Evolutionary conservation across 1,284 basidiomycete species (phyloP).

Genomic region (Cutaneotrichosporon sp.): DNA sequence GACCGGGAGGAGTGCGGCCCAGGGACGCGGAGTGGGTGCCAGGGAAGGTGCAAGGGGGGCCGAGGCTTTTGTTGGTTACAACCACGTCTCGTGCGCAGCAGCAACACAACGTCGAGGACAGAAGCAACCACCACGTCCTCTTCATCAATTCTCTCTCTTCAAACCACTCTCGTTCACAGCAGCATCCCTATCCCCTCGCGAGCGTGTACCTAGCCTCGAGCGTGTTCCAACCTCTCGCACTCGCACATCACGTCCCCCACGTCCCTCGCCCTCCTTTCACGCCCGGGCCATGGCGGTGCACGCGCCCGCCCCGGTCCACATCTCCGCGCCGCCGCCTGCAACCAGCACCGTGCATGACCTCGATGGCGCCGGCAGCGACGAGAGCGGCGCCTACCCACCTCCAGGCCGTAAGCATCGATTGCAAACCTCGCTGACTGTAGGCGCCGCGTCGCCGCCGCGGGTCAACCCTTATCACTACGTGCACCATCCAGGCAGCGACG

Average conservation of each 20-base stretch:
- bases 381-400: neutral
- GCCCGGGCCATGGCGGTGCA: constrained; percentile 13
- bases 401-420: neutral
- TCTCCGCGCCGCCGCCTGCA: neutral
- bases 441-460: constrained; percentile 11
- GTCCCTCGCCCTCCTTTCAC: neutral
- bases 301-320: constrained; percentile 6
- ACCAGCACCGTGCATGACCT: neutral
- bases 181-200: too few species aligned
- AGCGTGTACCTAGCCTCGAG: neutral
- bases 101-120: too few species aligned
- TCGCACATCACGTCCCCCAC: neutral
- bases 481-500: constrained; percentile 20
- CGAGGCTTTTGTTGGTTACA: too few species aligned
- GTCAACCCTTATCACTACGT: constrained; percentile 33
- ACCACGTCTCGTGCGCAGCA: too few species aligned
- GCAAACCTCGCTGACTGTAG: neutral
- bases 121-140: too few species aligned
- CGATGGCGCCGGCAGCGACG: neutral
- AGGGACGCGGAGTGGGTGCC: too few species aligned
- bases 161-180: too few species aligned
- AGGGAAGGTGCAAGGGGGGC: too few species aligned
- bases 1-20: too few species aligned
- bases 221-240: too few species aligned
- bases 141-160: too few species aligned